Base-by-base conservation (phyloP, 768 basidiomycete genomes). In the Naganishia vishniacii region DNA sequence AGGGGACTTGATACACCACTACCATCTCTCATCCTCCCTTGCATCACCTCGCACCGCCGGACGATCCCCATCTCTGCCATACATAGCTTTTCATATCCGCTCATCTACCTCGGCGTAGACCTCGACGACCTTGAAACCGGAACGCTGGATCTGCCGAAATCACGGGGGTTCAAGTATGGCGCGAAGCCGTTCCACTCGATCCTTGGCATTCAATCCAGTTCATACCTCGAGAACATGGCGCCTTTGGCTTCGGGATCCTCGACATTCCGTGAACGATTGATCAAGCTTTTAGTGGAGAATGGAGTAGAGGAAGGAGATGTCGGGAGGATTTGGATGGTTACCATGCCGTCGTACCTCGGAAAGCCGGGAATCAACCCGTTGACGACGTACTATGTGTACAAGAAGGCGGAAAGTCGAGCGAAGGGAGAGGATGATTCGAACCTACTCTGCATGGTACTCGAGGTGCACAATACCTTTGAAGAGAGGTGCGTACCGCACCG, bases 381-480 rank as follows among this genome's bases (percentile, higher is more conserved):
- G 45, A 84, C 84, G 0, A 83, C 86, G 26, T 87, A 86, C 73
- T 86, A 83, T 67, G 82, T 83, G 70, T 88, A 88, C 70, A 71
- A 78, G 45, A 51, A 65, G 16, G 64, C 71, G 4, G 73, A 68
- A 0, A n/a, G 26, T 41, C 25, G 20, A 44, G 48, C 34, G 32
- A 16, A 48, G 20, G 41, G 31, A 48, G 46, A 25, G 25, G 28
- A n/a, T 16, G 60, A 60, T 47, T 28, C 20, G 63, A 59, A 18
- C 23, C 28, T 76, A 48, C 25, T 66, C 28, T 70, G 71, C 48
- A 68, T 80, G 18, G 79, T 88, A 0, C 75, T 88, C 3, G 86
- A 88, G 79, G 85, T 86, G 8, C 86, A 88, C 70, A 88, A 87
- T 70, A 87, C 86, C 0, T 88, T 88, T 70, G 85, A 84, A 5